phyloP scores from a whole-genome alignment of 768 basidiomycete species.

The Rhodotorula kratochvilovae region DNA sequence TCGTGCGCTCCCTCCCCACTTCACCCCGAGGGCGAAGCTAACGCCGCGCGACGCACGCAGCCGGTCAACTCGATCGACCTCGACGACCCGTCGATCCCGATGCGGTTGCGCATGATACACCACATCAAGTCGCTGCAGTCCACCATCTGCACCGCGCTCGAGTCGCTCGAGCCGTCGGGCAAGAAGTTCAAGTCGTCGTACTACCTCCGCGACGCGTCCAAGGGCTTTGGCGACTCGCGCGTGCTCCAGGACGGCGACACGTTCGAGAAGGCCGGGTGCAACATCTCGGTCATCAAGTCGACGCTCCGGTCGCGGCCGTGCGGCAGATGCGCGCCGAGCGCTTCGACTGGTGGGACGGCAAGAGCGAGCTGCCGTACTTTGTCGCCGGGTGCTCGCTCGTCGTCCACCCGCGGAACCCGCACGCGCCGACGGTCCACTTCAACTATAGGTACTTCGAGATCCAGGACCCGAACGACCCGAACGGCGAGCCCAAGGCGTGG shows the following conservation, averaged over 20 bases:
- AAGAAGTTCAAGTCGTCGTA: slow-evolving; percentile 73
- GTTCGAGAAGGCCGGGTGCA: slow-evolving; percentile 94
- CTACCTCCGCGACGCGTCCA: slow-evolving; percentile 54
- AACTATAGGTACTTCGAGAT: slow-evolving; percentile 99
- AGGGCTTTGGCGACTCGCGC: slow-evolving; percentile 57
- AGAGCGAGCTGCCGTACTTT: slow-evolving; percentile 77
- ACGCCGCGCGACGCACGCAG: not conserved
- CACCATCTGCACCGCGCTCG: slow-evolving; percentile 69
- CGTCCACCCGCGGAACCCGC: slow-evolving; percentile 87
- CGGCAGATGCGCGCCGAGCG: slow-evolving; percentile 91
- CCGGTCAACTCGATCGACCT: slow-evolving; percentile 29
- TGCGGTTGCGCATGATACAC: slow-evolving; percentile 72
- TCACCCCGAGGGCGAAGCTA: not conserved
- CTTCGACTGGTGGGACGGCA: slow-evolving; percentile 47
- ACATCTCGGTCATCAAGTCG: slow-evolving; percentile 87
- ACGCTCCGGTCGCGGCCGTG: slow-evolving; percentile 77
- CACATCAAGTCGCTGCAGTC: slow-evolving; percentile 75
- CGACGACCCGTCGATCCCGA: slow-evolving; percentile 48
- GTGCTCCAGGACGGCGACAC: slow-evolving; percentile 62
- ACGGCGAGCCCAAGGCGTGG: slow-evolving; percentile 71
- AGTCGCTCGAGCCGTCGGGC: slow-evolving; percentile 68
- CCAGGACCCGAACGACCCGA: slow-evolving; percentile 47
- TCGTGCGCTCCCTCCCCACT: slow-evolving; percentile 4
- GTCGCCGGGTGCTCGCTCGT: slow-evolving; percentile 89
- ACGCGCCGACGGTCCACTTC: slow-evolving; percentile 87